Evolutionary conservation across 495 filamentous ascomycete species (phyloP).

Genomic region (Penicillium atrosanguineum): DNA sequence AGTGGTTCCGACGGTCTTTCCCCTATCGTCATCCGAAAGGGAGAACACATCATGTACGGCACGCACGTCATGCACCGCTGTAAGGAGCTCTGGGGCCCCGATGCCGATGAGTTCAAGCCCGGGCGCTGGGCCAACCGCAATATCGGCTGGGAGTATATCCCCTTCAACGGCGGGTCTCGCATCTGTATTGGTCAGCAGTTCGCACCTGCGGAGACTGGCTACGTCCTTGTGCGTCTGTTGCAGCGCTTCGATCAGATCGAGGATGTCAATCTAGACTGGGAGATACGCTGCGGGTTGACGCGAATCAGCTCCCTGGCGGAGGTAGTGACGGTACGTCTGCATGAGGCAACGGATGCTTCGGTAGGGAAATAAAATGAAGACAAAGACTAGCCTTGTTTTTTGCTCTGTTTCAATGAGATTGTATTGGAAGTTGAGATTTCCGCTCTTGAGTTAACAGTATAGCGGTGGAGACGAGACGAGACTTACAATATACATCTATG

Average conservation of each 20-base stretch:
- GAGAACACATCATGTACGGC: conserved; percentile 42
- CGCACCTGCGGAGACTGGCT: conserved; percentile 56
- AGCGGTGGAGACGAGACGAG: too few species aligned
- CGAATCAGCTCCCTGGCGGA: too few species aligned
- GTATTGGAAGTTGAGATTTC: too few species aligned
- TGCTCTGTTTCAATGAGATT: too few species aligned
- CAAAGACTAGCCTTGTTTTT: too few species aligned
- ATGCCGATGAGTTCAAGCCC: conserved; percentile 52
- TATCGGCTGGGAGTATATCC: conserved; percentile 53
- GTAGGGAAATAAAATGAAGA: too few species aligned
- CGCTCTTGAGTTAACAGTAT: too few species aligned
- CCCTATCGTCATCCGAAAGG: conserved; percentile 40
- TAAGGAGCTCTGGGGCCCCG: conserved; percentile 47
- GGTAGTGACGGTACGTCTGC: too few species aligned
- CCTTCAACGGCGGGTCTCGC: conserved; percentile 59
- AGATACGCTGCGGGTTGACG: too few species aligned
- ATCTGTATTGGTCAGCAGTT: conserved; percentile 51
- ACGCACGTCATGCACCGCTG: conserved; percentile 52
- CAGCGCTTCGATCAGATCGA: conserved; percentile 53
- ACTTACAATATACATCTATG: too few species aligned
- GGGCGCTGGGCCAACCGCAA: conserved; percentile 54
- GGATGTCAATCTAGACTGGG: too few species aligned
- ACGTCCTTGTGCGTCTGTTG: conserved; percentile 50
- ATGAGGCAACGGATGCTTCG: too few species aligned
- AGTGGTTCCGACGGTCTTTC: conserved; percentile 38